Evolutionary conservation across 768 basidiomycete species (phyloP).

Genomic region (Arthromyces matolae): DNA sequence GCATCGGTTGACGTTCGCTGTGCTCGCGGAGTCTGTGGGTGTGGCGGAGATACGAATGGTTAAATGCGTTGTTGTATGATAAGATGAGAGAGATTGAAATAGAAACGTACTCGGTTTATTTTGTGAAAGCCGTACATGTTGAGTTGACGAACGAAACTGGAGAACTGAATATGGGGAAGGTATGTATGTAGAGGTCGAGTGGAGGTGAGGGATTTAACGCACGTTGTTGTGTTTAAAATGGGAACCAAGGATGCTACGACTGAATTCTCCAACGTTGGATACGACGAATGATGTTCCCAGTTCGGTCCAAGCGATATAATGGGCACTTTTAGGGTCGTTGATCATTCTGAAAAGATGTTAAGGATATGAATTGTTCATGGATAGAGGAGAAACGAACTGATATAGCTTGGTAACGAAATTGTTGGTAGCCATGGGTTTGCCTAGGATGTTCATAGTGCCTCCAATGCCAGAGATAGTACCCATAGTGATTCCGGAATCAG

Average conservation of each 20-base stretch:
- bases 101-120: constrained; percentile 79
- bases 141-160: constrained; percentile 89
- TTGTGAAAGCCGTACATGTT: constrained; percentile 98
- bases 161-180: constrained; percentile 52
- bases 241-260: constrained; percentile 75
- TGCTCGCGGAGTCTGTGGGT: constrained; percentile 67
- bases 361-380: neutral
- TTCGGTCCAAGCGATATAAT: constrained; percentile 82
- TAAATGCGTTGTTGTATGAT: too few relatives aligned
- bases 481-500: constrained; percentile 11
- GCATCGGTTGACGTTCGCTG: constrained; percentile 77
- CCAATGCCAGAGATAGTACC: constrained; percentile 36
- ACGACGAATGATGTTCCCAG: constrained; percentile 83
- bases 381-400: constrained; percentile 44
- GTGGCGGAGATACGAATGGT: neutral
- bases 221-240: constrained; percentile 93
- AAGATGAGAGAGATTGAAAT: too few relatives aligned
- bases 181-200: neutral
- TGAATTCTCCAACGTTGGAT: constrained; percentile 83
- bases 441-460: constrained; percentile 51
- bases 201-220: constrained; percentile 21
- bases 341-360: constrained; percentile 60
- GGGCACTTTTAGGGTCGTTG: constrained; percentile 73
- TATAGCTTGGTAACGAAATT: constrained; percentile 90
- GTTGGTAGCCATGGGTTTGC: constrained; percentile 68